Conservation (phyloP, 2,329 filamentous ascomycete species). For the Colletotrichum tropicicola region DNA sequence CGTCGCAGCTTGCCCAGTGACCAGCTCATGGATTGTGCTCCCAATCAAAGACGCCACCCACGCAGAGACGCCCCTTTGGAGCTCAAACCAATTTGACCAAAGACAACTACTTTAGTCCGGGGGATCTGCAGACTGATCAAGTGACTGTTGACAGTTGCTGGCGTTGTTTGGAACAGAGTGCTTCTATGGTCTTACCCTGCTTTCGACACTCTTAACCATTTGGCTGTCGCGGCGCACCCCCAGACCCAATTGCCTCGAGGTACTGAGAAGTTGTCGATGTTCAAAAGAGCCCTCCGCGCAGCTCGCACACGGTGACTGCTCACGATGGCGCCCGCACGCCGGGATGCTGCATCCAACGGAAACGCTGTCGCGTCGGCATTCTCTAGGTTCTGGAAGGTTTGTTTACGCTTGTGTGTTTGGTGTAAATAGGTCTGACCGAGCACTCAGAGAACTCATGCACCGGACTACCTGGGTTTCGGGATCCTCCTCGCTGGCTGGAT, state of each 20-base stretch:
- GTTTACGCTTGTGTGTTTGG: neutral
- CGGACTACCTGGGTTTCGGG: slow-evolving; percentile 85
- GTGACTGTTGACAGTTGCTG: slow-evolving; percentile 5
- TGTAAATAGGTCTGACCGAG: slow-evolving; percentile 11
- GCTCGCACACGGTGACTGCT: slow-evolving; percentile 54
- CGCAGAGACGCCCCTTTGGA: neutral
- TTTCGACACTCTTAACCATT: no score
- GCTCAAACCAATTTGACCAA: neutral
- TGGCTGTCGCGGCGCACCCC: no score
- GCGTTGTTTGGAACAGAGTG: neutral
- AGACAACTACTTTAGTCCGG: neutral
- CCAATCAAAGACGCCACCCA: neutral
- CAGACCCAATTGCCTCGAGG: no score
- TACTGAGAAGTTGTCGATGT: slow-evolving; percentile 42
- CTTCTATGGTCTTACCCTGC: no score
- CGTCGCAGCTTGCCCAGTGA: neutral
- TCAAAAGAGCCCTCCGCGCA: slow-evolving; percentile 45
- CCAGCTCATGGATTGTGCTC: neutral
- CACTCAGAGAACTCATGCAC: slow-evolving; percentile 79
- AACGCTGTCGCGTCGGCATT: slow-evolving; percentile 42
- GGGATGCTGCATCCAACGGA: slow-evolving; percentile 24
- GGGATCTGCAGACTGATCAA: slow-evolving; percentile 18
- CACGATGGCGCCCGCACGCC: slow-evolving; percentile 47
- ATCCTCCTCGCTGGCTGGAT: slow-evolving; percentile 76
- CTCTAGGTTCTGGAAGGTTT: slow-evolving; percentile 58